Evolutionary conservation across 2,329 filamentous ascomycete species (phyloP).

Genomic region (Botrytis fabae): DNA sequence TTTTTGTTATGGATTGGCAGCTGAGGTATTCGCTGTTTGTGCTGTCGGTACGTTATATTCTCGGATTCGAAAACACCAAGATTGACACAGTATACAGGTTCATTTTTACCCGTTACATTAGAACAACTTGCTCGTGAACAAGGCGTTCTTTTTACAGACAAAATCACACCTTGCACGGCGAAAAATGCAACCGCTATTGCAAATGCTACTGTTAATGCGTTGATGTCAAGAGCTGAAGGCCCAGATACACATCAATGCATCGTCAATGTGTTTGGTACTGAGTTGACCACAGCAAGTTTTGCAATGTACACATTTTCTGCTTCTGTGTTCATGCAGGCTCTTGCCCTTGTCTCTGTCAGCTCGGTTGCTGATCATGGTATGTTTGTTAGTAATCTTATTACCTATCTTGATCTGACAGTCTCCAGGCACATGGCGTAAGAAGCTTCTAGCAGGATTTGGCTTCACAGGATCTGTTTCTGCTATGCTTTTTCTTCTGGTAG

Average conservation of each 20-base stretch:
- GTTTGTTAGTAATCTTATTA: neutral
- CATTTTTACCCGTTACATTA: conserved; percentile 92
- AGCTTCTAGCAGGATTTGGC: conserved; percentile 77
- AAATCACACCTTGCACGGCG: conserved; percentile 69
- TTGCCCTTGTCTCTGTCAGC: conserved; percentile 93
- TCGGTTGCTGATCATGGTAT: conserved; percentile 87
- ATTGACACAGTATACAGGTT: conserved; percentile 54
- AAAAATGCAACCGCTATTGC: conserved; percentile 28
- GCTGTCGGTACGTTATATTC: conserved; percentile 63
- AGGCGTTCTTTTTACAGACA: conserved; percentile 80
- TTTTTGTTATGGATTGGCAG: conserved; percentile 94
- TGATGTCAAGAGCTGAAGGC: conserved; percentile 33
- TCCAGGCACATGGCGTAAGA: conserved; percentile 72
- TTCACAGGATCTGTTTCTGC: conserved; percentile 79
- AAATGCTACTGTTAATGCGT: conserved; percentile 29
- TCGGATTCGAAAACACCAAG: neutral
- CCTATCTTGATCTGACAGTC: conserved; percentile 8
- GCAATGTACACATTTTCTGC: conserved; percentile 98
- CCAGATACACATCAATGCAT: conserved; percentile 57
- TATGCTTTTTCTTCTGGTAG: conserved; percentile 82
- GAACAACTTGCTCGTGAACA: conserved; percentile 92
- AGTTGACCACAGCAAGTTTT: conserved; percentile 94
- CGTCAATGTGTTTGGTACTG: conserved; percentile 73
- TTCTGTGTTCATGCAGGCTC: conserved; percentile 82
- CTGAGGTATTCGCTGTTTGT: conserved; percentile 94